phyloP scores from a whole-genome alignment of 257 asterid species.

The Linaria vulgaris region DNA sequence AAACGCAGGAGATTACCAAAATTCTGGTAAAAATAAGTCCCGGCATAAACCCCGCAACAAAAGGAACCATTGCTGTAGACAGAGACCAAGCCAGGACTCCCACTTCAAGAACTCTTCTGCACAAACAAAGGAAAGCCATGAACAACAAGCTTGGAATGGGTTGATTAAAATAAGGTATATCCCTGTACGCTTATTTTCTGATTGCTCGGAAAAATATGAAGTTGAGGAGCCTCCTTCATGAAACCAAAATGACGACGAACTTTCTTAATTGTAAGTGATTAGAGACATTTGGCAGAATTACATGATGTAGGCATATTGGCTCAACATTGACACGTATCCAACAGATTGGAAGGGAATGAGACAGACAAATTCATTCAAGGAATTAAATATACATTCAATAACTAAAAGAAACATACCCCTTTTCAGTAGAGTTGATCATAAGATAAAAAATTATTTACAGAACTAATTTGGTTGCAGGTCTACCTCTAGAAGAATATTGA shows the following conservation, averaged over 20 bases:
- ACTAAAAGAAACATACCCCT: background rate
- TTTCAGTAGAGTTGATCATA: background rate
- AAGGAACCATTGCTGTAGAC: constrained; percentile 84
- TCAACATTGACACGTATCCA: too few relatives aligned
- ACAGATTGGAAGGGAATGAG: too few relatives aligned
- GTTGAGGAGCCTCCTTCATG: constrained; percentile 3
- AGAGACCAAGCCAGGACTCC: constrained; percentile 93
- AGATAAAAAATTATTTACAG: background rate
- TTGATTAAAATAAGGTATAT: constrained; percentile 9
- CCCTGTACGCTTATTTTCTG: constrained; percentile 3
- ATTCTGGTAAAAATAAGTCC: constrained; percentile 81
- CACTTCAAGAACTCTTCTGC: constrained; percentile 84
- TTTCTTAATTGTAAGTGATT: constrained; percentile 6
- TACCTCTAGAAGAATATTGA: background rate
- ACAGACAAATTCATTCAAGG: too few relatives aligned
- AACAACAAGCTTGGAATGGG: constrained; percentile 8
- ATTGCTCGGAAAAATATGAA: constrained; percentile 6
- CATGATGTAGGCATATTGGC: too few relatives aligned
- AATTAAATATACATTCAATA: background rate
- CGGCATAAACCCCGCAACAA: constrained; percentile 86
- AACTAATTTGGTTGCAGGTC: constrained; percentile 6
- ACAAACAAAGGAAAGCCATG: constrained; percentile 20
- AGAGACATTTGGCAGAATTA: too few relatives aligned
- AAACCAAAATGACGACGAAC: constrained; percentile 17
- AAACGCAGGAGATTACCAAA: constrained; percentile 51